Evolutionary conservation across 148 eudicot genomes (phyloP), one percentile per base, ranked within the genome.

Genomic region (Vaccinium corymbosum): DNA sequence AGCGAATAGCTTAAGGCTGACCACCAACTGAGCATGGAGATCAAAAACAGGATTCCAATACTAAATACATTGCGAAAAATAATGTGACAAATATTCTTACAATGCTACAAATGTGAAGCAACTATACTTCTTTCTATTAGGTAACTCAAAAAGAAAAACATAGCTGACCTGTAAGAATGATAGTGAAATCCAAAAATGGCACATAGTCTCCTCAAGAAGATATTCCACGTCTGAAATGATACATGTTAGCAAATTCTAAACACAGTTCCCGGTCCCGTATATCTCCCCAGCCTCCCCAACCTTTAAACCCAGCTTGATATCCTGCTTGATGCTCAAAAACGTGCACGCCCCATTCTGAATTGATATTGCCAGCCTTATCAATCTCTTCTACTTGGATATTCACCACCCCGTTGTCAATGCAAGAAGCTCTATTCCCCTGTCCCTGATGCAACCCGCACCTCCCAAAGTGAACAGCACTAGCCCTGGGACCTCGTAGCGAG

Each of bases 241-340:
- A 93, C 98, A 96, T 94, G 76, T 89, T 91, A 62, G 99, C 97
- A 80, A 96, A 96, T 55, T 86, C 93, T 88, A 94, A 83, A 85
- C 99, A 96, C 81, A 96, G 35, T 53, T 91, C 86, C 61, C 83
- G 98, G 85, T 96, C 99, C 80, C 99, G 88, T 32, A 27, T 25
- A 86, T 96, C 99, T 52, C 99, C 99, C 99, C 99, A 96, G 42
- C 98, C 98, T 35, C 98, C 98, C 98, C 98, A 96, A 3, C 99
- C 99, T 87, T 86, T 89, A 80, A 96, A 96, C 14, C 98, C 99
- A 46, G 95, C 94, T 88, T 92, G 88, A 84, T 96, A 96, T 32
- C 99, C 99, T 0, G 87, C 61, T 88, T 94, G 99, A 71, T 91
- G 86, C 83, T 88, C 85, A 66, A 83, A 89, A 27, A 89, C 87